Conservation (phyloP, 176 grass and related monocot genomes). For the Oropetium thomaeum region DNA sequence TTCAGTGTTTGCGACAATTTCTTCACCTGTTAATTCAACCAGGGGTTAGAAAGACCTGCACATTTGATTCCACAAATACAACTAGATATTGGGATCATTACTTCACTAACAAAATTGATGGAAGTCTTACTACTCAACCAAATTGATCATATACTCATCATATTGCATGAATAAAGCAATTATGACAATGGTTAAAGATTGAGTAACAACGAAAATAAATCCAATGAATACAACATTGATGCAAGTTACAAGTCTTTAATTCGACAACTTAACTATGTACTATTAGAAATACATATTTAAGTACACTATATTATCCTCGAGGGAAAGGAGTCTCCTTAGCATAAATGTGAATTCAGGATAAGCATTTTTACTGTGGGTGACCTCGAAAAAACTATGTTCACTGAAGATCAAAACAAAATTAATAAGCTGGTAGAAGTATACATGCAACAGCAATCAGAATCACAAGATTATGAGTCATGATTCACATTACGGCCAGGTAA, state of each 20-base stretch:
- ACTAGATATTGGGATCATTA: background rate
- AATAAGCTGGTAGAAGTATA: background rate
- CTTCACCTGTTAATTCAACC: conserved; percentile 54
- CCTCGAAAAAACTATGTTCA: background rate
- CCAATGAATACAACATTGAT: background rate
- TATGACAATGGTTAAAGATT: background rate
- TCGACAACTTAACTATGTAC: background rate
- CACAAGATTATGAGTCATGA: conserved; percentile 5
- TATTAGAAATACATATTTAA: background rate
- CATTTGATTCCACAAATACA: background rate
- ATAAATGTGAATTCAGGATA: background rate
- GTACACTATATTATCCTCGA: background rate
- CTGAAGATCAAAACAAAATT: background rate
- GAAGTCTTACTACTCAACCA: no score
- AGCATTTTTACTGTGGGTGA: background rate
- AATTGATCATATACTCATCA: background rate
- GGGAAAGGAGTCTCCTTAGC: background rate
- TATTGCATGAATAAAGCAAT: background rate
- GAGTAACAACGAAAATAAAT: background rate
- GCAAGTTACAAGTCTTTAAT: background rate
- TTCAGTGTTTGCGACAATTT: conserved; percentile 50
- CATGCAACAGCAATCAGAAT: background rate
- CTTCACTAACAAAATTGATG: conserved; percentile 17
- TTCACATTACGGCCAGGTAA: background rate
- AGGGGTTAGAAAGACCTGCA: background rate